Conservation (phyloP, 305 asterid genomes). For the Euphrasia arctica region DNA sequence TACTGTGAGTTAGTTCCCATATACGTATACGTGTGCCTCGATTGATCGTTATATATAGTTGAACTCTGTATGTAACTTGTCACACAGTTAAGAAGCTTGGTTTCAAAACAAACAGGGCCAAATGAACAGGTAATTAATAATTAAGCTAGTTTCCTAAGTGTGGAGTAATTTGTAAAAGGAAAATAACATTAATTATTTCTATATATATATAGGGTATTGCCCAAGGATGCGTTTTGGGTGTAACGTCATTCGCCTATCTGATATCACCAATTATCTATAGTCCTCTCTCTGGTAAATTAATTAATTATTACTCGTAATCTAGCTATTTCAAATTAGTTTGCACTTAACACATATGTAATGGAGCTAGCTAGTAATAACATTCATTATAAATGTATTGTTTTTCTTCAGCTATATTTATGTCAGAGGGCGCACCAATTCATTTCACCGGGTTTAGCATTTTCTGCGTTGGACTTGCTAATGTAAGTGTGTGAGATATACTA, state of each 20-base stretch:
- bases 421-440: conserved; percentile 38
- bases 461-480: conserved; percentile 44
- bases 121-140: conserved; percentile 25
- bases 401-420: conserved; percentile 38
- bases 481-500: conserved; percentile 20
- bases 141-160: no score
- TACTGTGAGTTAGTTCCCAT: conserved; percentile 18
- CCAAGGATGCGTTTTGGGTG: conserved; percentile 28
- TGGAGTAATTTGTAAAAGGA: no score
- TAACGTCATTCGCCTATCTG: conserved; percentile 25
- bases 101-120: conserved; percentile 27
- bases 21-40: no score
- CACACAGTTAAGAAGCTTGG: conserved; percentile 29
- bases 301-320: no score
- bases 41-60: neutral
- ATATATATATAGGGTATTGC: conserved; percentile 24
- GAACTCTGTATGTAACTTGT: neutral
- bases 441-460: conserved; percentile 49
- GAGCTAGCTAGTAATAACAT: no score
- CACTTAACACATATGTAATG: neutral
- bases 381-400: neutral
- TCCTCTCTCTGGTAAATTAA: conserved; percentile 26
- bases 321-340: no score
- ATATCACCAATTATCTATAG: conserved; percentile 26
- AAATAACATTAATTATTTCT: neutral